phyloP scores from a whole-genome alignment of 2,329 filamentous ascomycete species.

The Hawksworthiomyces lignivorus region DNA sequence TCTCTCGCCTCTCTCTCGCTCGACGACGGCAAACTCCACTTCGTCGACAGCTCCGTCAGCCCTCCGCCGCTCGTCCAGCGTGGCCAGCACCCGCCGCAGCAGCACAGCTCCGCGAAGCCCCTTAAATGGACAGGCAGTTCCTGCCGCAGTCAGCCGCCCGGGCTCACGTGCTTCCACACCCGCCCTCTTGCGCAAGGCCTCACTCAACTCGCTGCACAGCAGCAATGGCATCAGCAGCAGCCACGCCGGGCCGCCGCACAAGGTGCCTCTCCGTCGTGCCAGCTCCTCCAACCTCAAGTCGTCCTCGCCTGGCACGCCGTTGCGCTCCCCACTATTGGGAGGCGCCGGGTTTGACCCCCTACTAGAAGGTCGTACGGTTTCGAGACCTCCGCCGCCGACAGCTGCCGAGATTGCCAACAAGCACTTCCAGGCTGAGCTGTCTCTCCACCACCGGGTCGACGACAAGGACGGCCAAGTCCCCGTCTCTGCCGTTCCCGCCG shows the following conservation, averaged over 20 bases:
- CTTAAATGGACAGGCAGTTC: slow-evolving; percentile 17
- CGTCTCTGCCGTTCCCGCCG: slow-evolving; percentile 24
- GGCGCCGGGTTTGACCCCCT: slow-evolving; percentile 7
- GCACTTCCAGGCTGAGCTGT: slow-evolving; percentile 64
- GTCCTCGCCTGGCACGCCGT: slow-evolving; percentile 30
- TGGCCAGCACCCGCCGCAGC: slow-evolving; percentile 24
- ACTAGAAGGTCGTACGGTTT: slow-evolving; percentile 5
- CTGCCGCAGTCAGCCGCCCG: slow-evolving; percentile 25
- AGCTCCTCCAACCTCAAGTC: slow-evolving; percentile 40
- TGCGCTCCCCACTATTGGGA: slow-evolving; percentile 26
- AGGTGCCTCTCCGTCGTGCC: slow-evolving; percentile 35
- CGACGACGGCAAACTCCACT: slow-evolving; percentile 2
- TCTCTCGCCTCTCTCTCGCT: slow-evolving; percentile 8
- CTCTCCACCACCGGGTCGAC: slow-evolving; percentile 45
- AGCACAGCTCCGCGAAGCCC: slow-evolving; percentile 34
- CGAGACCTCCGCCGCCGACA: slow-evolving; percentile 27
- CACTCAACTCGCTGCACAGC: slow-evolving; percentile 47
- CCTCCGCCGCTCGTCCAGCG: slow-evolving; percentile 31
- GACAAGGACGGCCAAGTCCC: not conserved
- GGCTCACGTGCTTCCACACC: slow-evolving; percentile 42
- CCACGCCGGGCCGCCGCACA: not conserved
- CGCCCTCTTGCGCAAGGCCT: slow-evolving; percentile 47
- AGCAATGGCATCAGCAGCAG: slow-evolving; percentile 23
- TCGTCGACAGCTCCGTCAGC: slow-evolving; percentile 26
- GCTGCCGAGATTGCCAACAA: slow-evolving; percentile 53